A percentile compares a stretch with the other conserved stretches of the same genome.
These are phyloP conservation scores for Apostasia shenzhenica DNA, from an alignment of 106 monocot species.

Conservation along the genomic window DNA sequence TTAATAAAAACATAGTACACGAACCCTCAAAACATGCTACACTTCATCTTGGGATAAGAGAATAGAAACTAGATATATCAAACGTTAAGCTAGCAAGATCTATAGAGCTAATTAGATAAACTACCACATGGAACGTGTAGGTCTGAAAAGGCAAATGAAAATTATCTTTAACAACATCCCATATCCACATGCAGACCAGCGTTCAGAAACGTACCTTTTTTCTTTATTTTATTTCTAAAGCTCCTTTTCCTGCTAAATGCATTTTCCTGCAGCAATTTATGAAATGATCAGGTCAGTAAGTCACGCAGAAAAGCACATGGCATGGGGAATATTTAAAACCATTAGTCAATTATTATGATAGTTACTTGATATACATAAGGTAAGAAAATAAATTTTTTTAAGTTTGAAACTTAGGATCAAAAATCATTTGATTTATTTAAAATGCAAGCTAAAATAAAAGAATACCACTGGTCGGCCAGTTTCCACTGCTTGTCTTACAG, in stretches of 20 bases:
- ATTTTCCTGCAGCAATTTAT: slow-evolving; percentile 54
- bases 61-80: too few relatives aligned
- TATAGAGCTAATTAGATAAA: too few relatives aligned
- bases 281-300: background rate
- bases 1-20: too few relatives aligned
- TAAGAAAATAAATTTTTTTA: background rate
- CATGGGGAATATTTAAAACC: background rate
- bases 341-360: background rate
- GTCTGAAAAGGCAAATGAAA: too few relatives aligned
- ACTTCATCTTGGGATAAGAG: too few relatives aligned
- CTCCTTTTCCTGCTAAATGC: slow-evolving; percentile 98
- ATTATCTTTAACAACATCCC: too few relatives aligned
- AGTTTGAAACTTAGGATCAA: background rate
- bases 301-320: background rate
- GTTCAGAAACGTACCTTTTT: slow-evolving; percentile 35
- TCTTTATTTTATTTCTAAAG: slow-evolving; percentile 93
- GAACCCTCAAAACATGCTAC: too few relatives aligned
- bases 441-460: background rate
- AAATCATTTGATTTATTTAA: background rate
- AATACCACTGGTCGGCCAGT: slow-evolving; percentile 71
- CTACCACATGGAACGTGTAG: too few relatives aligned
- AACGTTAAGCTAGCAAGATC: too few relatives aligned
- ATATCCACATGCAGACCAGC: too few relatives aligned
- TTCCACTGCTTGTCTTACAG: slow-evolving; percentile 53
- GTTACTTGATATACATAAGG: background rate